phyloP scores from a whole-genome alignment of 176 grass and related monocot species.

The Raddia guianensis region DNA sequence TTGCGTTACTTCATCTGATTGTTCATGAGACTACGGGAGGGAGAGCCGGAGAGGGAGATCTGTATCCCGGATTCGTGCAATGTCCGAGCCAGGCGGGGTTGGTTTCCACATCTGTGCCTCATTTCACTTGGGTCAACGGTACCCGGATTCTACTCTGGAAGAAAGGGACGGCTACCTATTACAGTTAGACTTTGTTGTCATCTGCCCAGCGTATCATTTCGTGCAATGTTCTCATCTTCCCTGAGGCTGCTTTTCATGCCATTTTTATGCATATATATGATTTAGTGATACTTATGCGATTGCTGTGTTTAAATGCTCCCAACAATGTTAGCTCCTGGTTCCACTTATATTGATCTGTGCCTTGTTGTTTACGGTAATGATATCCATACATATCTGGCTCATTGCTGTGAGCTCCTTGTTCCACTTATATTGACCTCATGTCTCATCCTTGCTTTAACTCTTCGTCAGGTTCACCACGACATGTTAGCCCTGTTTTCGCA shows the following conservation, averaged over 20 bases:
- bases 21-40: no score
- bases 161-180: no score
- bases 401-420: neutral
- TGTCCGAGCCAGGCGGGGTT: no score
- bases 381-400: neutral
- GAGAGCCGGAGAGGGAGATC: no score
- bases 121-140: no score
- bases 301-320: neutral
- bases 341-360: neutral
- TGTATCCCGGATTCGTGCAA: no score
- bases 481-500: conserved; percentile 83
- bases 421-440: neutral
- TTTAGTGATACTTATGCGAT: neutral
- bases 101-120: no score
- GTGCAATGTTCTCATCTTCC: neutral
- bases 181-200: neutral
- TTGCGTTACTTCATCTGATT: no score
- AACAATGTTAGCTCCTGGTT: neutral
- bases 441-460: conserved; percentile 5
- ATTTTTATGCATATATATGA: neutral
- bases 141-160: no score
- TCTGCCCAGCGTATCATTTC: neutral
- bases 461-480: conserved; percentile 83
- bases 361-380: neutral
- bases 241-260: neutral